phyloP scores from a whole-genome alignment of 1,284 basidiomycete species.

The Boletus sp. region DNA sequence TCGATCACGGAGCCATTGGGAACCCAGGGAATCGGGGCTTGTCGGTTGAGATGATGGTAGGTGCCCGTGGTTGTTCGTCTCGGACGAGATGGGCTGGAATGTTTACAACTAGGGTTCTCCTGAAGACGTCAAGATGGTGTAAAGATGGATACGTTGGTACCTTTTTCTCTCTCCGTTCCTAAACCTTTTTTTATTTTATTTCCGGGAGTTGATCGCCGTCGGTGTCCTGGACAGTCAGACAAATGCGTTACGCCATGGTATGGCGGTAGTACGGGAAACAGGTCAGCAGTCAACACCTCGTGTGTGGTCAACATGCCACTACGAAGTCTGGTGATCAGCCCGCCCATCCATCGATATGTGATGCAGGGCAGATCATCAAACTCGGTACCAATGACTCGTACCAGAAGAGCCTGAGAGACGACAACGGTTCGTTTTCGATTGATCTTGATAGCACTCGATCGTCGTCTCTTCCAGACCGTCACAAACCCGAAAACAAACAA shows the following conservation, averaged over 20 bases:
- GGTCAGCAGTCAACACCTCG: too few relatives aligned
- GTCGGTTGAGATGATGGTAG: too few relatives aligned
- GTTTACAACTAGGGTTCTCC: not conserved
- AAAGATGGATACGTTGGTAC: not conserved
- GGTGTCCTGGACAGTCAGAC: too few relatives aligned
- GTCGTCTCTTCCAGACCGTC: not conserved
- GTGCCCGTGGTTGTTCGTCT: not conserved
- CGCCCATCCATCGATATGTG: constrained; percentile 10
- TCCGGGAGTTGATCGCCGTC: not conserved
- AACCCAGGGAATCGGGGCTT: too few relatives aligned
- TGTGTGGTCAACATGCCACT: not conserved
- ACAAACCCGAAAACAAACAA: not conserved
- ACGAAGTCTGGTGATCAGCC: not conserved
- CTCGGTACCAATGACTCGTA: not conserved
- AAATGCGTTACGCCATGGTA: not conserved
- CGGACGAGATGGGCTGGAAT: not conserved
- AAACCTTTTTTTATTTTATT: too few relatives aligned
- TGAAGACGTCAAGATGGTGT: constrained; percentile 5
- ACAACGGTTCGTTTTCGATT: not conserved
- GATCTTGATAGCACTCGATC: constrained; percentile 2
- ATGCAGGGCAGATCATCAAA: not conserved
- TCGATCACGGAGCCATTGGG: too few relatives aligned
- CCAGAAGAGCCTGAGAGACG: not conserved
- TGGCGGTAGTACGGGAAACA: too few relatives aligned
- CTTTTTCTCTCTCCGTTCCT: too few relatives aligned